A percentile compares a stretch with the other conserved stretches of the same genome.
phyloP scores from a whole-genome alignment of 2,329 filamentous ascomycete species.

The Diaporthe citrichinensis region DNA sequence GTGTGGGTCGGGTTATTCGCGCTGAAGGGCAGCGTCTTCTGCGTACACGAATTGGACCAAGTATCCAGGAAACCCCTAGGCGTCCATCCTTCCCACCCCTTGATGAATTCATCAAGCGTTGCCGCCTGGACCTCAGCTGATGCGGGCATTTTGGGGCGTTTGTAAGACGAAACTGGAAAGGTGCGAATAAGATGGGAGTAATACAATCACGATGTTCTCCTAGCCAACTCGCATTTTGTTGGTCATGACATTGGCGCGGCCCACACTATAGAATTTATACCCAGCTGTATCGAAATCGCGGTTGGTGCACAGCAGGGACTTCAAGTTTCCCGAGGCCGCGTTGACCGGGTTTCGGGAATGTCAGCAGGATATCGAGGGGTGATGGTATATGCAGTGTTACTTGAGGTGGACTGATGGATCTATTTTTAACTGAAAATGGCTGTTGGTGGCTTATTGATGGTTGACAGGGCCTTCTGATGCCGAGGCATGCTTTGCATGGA shows the following conservation, averaged over 20 bases:
- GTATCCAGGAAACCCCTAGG: neutral
- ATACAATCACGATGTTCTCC: neutral
- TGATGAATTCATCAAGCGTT: neutral
- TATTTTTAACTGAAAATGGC: too few species aligned
- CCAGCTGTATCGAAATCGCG: too few species aligned
- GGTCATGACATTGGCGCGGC: neutral
- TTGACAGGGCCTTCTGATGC: too few species aligned
- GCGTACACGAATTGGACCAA: neutral
- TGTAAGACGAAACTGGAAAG: neutral
- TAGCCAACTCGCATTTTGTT: neutral
- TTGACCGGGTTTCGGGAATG: too few species aligned
- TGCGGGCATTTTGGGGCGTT: neutral
- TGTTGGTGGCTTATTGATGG: too few species aligned
- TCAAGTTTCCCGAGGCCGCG: too few species aligned
- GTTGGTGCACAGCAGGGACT: too few species aligned
- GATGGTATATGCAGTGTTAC: too few species aligned
- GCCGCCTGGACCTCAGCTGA: neutral
- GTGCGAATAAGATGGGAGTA: neutral
- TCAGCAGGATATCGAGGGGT: too few species aligned
- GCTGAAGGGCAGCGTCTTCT: neutral
- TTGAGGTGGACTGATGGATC: too few species aligned
- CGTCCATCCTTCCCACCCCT: neutral
- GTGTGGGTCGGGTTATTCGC: neutral
- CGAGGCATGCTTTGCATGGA: accelerated
- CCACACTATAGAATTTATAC: too few species aligned